phyloP scores from a whole-genome alignment of 2,329 filamentous ascomycete genomes.

The Fusarium devonianum region DNA sequence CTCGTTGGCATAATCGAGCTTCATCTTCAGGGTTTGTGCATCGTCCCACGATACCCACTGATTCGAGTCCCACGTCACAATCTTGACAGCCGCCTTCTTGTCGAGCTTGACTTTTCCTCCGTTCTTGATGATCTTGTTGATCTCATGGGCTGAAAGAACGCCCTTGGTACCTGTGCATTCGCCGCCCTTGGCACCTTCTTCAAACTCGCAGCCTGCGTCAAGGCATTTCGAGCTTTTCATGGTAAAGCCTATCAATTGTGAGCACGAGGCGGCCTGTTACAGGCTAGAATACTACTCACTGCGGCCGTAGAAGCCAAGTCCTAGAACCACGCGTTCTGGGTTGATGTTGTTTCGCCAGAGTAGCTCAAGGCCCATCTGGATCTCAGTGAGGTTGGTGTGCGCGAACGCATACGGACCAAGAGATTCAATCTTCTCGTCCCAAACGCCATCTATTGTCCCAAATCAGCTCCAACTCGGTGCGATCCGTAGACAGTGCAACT shows the following conservation, averaged over 20 bases:
- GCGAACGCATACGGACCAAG: constrained; percentile 45
- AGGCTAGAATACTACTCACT: constrained; percentile 1
- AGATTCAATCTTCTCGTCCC: constrained; percentile 44
- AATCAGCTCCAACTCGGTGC: too few species aligned
- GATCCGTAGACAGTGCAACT: too few species aligned
- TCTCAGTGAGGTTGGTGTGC: constrained; percentile 59
- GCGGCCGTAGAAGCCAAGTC: constrained; percentile 56
- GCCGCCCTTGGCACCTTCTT: constrained; percentile 36
- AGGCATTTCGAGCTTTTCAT: constrained; percentile 38
- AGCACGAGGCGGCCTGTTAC: too few species aligned
- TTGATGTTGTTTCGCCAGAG: constrained; percentile 56
- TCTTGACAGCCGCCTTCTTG: constrained; percentile 43
- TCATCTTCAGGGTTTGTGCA: constrained; percentile 44
- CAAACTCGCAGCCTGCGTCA: constrained; percentile 43
- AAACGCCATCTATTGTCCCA: constrained; percentile 45
- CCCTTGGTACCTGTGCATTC: constrained; percentile 43
- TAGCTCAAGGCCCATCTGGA: constrained; percentile 52
- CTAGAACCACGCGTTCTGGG: constrained; percentile 52
- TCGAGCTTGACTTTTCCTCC: constrained; percentile 29
- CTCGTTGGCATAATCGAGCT: constrained; percentile 40
- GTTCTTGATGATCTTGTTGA: constrained; percentile 39
- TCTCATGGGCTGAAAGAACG: constrained; percentile 45
- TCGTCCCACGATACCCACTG: constrained; percentile 52
- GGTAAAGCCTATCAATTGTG: constrained; percentile 27
- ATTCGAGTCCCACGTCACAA: constrained; percentile 41